A percentile compares a stretch with the other conserved stretches of the same genome.
Evolutionary conservation across 2,329 filamentous ascomycete species (phyloP).

Genomic region (Trichoderma oligosporum): DNA sequence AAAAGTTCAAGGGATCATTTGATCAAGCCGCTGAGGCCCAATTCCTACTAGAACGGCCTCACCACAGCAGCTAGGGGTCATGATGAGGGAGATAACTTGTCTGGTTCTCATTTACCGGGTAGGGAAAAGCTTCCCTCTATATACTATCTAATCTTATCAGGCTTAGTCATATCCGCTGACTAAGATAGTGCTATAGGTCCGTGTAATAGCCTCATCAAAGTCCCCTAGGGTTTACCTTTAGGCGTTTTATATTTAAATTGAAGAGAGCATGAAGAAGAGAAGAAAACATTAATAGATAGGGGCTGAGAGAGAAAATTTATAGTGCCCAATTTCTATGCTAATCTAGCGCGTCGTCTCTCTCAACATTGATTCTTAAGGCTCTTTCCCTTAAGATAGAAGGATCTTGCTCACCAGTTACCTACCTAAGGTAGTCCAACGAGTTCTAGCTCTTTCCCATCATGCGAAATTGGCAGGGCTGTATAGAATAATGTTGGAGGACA

Average conservation of each 20-base stretch:
- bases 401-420: neutral
- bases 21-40: too few species aligned
- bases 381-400: neutral
- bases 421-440: neutral
- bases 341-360: neutral
- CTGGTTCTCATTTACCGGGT: too few species aligned
- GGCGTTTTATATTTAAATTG: neutral
- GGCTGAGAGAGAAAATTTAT: neutral
- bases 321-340: neutral
- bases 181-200: too few species aligned
- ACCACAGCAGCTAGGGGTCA: too few species aligned
- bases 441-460: conserved; percentile 2
- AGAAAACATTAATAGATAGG: neutral
- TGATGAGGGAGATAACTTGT: too few species aligned
- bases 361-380: neutral
- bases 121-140: too few species aligned
- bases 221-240: neutral
- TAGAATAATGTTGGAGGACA: neutral
- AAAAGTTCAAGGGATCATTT: too few species aligned
- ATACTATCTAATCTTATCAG: too few species aligned
- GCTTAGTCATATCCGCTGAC: too few species aligned
- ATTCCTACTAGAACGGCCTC: too few species aligned
- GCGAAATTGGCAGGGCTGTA: neutral
- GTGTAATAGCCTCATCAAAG: too few species aligned
- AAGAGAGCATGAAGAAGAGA: neutral